Evolutionary conservation across 2,329 filamentous ascomycete species (phyloP), one percentile per base, ranked within the genome.

Genomic region (Colletotrichum lindemuthianum): DNA sequence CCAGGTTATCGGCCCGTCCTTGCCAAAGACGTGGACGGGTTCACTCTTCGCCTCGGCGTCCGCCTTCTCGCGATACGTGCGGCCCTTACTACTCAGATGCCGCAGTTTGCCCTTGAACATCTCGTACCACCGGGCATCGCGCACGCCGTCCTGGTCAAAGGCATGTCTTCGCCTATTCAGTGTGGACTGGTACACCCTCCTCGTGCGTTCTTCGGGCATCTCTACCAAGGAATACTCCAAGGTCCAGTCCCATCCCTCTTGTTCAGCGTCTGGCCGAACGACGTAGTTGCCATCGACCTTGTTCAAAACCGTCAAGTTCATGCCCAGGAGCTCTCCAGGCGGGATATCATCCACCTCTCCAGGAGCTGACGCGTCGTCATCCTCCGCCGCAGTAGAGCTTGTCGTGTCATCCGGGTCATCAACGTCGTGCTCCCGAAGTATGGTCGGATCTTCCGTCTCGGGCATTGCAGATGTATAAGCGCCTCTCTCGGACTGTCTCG

Each of bases 201-300:
- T 76, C 1, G 85, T 86, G 9, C 80, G 78, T 0, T 74, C 67
- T 3, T 69, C 68, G 0, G 76, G 56, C 2, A 93, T 79, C 68
- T 94, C 90, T 49, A 85, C 83, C 51, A 97, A 78, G 40, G 88
- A 84, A 76, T 97, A 97, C 70, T 96, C 88, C n/a, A 97, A 80
- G 0, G 79, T 75, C 94, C 94, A 97, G 68, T 88, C 63, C 73
- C 75, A 6, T 9, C 16, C 12, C 70, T 37, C 0, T 55, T 75
- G 49, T 90, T 73, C 12, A 0, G 81, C 69, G 2, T 77, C 68
- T 0, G 93, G 91, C 3, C 93, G 88, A 0, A 79, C 72, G 1
- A 92, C 86, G 58, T 85, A 84, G 11, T 79, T 58, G 15, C 86
- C 89, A 71, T 96, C 90, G 58, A 97, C 85, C 68, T 85, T 86